Percentiles rank a stretch among this genome's conserved stretches.
These are phyloP conservation scores for Lactarius deliciosus DNA, from an alignment of 768 basidiomycete species.

Conservation along the genomic window DNA sequence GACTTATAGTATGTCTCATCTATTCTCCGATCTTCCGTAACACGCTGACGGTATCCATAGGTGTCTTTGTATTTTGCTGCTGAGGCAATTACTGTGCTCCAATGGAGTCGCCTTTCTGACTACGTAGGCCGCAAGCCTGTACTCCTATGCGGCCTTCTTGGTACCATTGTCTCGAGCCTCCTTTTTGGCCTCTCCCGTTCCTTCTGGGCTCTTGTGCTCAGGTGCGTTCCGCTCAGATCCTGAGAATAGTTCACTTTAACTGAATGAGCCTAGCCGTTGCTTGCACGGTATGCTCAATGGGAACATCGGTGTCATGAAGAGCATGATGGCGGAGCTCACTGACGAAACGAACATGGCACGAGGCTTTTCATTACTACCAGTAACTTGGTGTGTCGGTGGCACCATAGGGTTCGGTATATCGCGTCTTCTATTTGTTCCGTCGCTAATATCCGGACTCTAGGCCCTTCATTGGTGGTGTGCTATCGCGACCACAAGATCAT, in stretches of 20 bases:
- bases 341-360: constrained; percentile 56
- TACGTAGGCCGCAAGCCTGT: not conserved
- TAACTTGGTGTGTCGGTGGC: constrained; percentile 28
- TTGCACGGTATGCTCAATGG: not conserved
- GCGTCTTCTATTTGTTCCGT: not conserved
- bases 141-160: not conserved
- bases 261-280: constrained; percentile 47
- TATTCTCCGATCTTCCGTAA: not conserved
- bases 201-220: not conserved
- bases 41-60: constrained; percentile 30
- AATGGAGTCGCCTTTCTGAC: not conserved
- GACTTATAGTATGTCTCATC: constrained; percentile 43
- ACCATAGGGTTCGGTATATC: constrained; percentile 7
- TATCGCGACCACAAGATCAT: constrained; percentile 32
- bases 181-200: constrained; percentile 1
- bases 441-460: constrained; percentile 22
- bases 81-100: not conserved
- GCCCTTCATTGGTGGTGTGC: constrained; percentile 30
- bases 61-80: constrained; percentile 35
- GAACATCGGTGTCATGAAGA: not conserved
- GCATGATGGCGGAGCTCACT: constrained; percentile 61
- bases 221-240: not conserved
- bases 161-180: not conserved
- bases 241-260: constrained; percentile 43
- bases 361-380: constrained; percentile 38